A percentile compares a stretch with the other conserved stretches of the same genome.
phyloP scores from a whole-genome alignment of 2,329 filamentous ascomycete genomes.

The Aspergillus melleus region DNA sequence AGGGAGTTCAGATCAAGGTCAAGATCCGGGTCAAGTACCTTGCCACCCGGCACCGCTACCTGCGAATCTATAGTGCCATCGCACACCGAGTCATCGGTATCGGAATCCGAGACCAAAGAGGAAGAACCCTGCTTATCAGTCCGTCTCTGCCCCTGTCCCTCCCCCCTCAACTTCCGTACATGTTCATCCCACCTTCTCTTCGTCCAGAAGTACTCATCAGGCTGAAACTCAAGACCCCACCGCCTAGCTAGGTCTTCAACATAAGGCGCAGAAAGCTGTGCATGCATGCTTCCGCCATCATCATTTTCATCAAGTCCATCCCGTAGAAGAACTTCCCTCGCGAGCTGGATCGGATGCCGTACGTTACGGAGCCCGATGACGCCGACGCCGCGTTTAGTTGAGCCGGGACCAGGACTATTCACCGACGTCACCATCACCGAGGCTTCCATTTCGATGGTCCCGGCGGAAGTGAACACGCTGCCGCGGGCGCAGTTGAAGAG shows the following conservation, averaged over 20 bases:
- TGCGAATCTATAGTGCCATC: neutral
- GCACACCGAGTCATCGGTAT: neutral
- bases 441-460: slow-evolving; percentile 82
- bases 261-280: slow-evolving; percentile 65
- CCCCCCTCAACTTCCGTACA: slow-evolving; percentile 54
- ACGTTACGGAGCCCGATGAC: slow-evolving; percentile 71
- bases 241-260: slow-evolving; percentile 67
- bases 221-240: slow-evolving; percentile 67
- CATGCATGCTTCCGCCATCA: slow-evolving; percentile 53
- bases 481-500: slow-evolving; percentile 84
- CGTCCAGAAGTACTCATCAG: slow-evolving; percentile 75
- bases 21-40: neutral
- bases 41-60: neutral
- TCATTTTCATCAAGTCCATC: slow-evolving; percentile 42
- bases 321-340: slow-evolving; percentile 65
- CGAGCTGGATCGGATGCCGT: slow-evolving; percentile 77
- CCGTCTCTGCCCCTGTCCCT: slow-evolving; percentile 12
- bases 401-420: slow-evolving; percentile 31
- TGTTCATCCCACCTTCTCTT: slow-evolving; percentile 78
- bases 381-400: slow-evolving; percentile 74
- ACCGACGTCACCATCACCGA: slow-evolving; percentile 74
- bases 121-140: too few species aligned
- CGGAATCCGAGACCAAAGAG: too few species aligned
- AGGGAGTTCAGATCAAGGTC: neutral
- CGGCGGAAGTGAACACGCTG: slow-evolving; percentile 81